A percentile compares a stretch with the other conserved stretches of the same genome.
These are phyloP conservation scores for Holtermannia corniformis DNA, from an alignment of 768 basidiomycete species.

Conservation along the genomic window DNA sequence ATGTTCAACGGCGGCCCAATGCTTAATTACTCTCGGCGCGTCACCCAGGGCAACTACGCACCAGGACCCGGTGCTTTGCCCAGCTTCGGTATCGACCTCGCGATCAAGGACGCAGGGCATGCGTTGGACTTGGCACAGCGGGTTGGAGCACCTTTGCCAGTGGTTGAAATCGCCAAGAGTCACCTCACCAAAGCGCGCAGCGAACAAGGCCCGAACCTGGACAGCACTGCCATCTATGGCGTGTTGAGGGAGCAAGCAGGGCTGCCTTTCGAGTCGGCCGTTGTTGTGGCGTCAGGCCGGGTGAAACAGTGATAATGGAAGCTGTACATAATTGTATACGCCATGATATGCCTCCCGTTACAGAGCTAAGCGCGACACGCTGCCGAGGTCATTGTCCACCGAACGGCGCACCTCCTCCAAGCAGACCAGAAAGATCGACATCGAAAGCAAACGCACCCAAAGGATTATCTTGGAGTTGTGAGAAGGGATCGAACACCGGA, in stretches of 20 bases:
- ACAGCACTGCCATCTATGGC: constrained; percentile 4
- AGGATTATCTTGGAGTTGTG: too few species aligned
- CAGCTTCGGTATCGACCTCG: constrained; percentile 3
- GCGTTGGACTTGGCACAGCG: background rate
- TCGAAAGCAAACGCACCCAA: too few species aligned
- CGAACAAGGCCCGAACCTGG: background rate
- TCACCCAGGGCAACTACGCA: constrained; percentile 1
- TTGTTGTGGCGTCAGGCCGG: background rate
- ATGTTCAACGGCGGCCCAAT: constrained; percentile 3
- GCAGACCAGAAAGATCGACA: too few species aligned
- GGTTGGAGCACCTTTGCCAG: constrained; percentile 2
- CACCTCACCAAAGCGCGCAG: background rate
- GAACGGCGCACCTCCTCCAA: too few species aligned
- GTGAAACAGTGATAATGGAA: background rate
- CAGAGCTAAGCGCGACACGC: too few species aligned
- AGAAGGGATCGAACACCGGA: too few species aligned
- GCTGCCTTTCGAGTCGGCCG: background rate
- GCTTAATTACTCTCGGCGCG: constrained; percentile 1
- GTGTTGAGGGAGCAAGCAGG: constrained; percentile 1
- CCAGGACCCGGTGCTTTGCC: background rate
- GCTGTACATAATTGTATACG: too few species aligned
- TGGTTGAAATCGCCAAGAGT: background rate
- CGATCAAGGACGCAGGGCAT: constrained; percentile 2
- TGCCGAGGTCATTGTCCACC: too few species aligned
- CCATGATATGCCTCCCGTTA: too few species aligned